phyloP scores from a whole-genome alignment of 495 filamentous ascomycete species.

The Cenococcum geophilum region DNA sequence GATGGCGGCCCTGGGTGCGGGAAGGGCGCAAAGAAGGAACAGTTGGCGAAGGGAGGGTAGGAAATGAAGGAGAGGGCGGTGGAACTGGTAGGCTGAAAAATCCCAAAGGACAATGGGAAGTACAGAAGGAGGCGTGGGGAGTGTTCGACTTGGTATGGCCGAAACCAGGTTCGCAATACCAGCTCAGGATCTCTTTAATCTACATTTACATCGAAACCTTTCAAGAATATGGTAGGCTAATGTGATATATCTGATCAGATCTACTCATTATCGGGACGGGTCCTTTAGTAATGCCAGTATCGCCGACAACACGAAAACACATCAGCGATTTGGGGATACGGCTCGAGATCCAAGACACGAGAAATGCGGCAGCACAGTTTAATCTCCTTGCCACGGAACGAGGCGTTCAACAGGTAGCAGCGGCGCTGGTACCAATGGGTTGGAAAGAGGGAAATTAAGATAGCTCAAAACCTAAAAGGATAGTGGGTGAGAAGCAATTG shows the following conservation, averaged over 20 bases:
- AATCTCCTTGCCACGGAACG: conserved; percentile 58
- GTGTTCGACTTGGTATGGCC: conserved; percentile 77
- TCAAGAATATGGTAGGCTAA: not conserved
- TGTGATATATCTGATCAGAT: conserved; percentile 49
- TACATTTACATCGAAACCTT: not conserved
- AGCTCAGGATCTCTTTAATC: not conserved
- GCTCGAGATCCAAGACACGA: conserved; percentile 84
- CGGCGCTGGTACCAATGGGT: conserved; percentile 80
- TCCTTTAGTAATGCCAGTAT: conserved; percentile 62
- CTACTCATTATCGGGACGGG: conserved; percentile 83
- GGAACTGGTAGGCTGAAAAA: conserved; percentile 52
- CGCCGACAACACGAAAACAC: conserved; percentile 62
- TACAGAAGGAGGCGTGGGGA: conserved; percentile 64
- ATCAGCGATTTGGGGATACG: conserved; percentile 76
- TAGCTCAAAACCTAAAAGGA: not conserved
- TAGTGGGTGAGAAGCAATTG: too few relatives aligned
- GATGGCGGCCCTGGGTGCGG: conserved; percentile 72
- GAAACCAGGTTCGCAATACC: conserved; percentile 65
- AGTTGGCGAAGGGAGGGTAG: conserved; percentile 32
- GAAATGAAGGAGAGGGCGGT: conserved; percentile 14
- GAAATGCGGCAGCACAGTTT: conserved; percentile 87
- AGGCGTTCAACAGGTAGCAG: conserved; percentile 65
- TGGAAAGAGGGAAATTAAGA: conserved; percentile 52
- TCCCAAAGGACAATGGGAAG: conserved; percentile 72
- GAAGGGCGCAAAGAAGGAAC: conserved; percentile 26